Conservation (phyloP, 1,284 basidiomycete species). For the Vanrija pseudolonga region DNA sequence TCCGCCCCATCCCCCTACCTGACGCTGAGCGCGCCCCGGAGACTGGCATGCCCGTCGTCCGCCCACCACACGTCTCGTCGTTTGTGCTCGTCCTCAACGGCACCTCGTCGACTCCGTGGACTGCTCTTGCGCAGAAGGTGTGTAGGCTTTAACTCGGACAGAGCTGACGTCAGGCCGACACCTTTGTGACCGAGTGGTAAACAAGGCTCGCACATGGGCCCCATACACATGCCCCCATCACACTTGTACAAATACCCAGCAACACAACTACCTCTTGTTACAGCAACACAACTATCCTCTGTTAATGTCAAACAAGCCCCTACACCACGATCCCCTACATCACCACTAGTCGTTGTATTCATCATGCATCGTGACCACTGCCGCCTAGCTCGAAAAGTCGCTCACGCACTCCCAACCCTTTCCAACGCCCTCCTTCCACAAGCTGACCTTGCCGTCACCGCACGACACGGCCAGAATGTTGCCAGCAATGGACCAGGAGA, state of each 20-base stretch:
- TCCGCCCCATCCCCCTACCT: conserved; percentile 21
- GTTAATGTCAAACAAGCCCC: neutral
- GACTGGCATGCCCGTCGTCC: conserved; percentile 14
- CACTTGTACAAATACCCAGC: conserved; percentile 16
- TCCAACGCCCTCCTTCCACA: conserved; percentile 98
- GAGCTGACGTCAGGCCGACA: conserved; percentile 17
- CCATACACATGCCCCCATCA: no score
- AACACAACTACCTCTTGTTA: neutral
- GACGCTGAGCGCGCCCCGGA: conserved; percentile 9
- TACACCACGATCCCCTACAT: neutral
- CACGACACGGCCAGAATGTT: conserved; percentile 96
- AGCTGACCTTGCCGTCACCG: conserved; percentile 93
- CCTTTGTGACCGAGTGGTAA: conserved; percentile 16
- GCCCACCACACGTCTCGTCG: conserved; percentile 5
- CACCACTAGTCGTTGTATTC: neutral
- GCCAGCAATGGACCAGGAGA: conserved; percentile 94
- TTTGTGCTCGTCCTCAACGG: conserved; percentile 35
- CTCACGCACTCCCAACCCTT: conserved; percentile 96
- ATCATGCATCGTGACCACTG: neutral
- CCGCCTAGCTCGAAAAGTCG: conserved; percentile 70
- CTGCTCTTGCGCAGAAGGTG: conserved; percentile 22
- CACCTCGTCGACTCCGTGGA: conserved; percentile 25
- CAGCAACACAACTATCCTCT: neutral
- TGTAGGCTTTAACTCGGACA: conserved; percentile 1
- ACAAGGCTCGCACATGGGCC: no score